These are phyloP conservation scores for Starmerella sp. DNA, from an alignment of 805 yeast genomes.

Conservation along the genomic window DNA sequence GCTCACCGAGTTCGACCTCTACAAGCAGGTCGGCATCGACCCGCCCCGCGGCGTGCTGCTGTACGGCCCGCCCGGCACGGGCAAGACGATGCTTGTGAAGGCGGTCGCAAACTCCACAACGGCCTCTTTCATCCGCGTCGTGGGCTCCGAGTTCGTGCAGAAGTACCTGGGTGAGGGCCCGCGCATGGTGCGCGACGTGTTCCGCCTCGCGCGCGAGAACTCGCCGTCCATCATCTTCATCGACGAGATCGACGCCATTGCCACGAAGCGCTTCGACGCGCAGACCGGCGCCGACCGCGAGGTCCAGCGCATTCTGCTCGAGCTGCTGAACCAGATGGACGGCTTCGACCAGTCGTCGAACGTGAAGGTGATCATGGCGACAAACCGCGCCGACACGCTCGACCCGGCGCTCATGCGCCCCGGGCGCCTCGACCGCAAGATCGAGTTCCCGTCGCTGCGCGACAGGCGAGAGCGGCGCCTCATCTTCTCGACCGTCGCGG, in stretches of 20 bases:
- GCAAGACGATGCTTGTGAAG: slow-evolving; percentile 96
- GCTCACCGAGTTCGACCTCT: slow-evolving; percentile 86
- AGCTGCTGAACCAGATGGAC: slow-evolving; percentile 95
- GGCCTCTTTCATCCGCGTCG: slow-evolving; percentile 91
- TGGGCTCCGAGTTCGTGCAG: slow-evolving; percentile 96
- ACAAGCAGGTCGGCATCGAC: slow-evolving; percentile 95
- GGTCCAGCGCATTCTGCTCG: slow-evolving; percentile 94
- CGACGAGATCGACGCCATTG: slow-evolving; percentile 98
- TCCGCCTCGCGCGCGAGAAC: slow-evolving; percentile 92
- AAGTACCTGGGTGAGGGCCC: slow-evolving; percentile 99
- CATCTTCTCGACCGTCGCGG: slow-evolving; percentile 88
- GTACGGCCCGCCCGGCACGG: slow-evolving; percentile 99
- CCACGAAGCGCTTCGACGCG: slow-evolving; percentile 97
- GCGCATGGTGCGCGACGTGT: slow-evolving; percentile 97
- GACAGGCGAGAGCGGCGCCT: slow-evolving; percentile 97
- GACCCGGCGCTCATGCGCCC: slow-evolving; percentile 98
- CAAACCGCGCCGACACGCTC: slow-evolving; percentile 97
- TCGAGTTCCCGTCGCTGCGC: slow-evolving; percentile 90
- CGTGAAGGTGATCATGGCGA: slow-evolving; percentile 98
- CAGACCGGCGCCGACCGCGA: slow-evolving; percentile 99
- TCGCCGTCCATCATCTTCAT: slow-evolving; percentile 94
- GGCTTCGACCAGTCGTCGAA: slow-evolving; percentile 94
- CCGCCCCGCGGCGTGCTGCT: slow-evolving; percentile 96
- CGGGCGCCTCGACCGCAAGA: slow-evolving; percentile 95
- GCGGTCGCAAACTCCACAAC: slow-evolving; percentile 97